A percentile compares a stretch with the other conserved stretches of the same genome.
Conservation (phyloP, 306 rosid species). For the Cicer cuneatum region DNA sequence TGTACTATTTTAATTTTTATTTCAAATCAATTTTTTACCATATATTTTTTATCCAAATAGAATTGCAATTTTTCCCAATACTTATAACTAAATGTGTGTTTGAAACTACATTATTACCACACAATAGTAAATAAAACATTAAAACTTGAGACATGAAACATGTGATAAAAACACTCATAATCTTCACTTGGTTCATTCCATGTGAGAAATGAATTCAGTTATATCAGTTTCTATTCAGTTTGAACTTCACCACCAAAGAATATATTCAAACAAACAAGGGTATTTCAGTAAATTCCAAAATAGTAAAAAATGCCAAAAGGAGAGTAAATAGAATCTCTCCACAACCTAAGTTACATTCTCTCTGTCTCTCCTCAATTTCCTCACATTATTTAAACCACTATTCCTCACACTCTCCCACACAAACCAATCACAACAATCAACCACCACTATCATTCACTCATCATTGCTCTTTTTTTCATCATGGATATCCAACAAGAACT, state of each 20-base stretch:
- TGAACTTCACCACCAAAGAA: not conserved
- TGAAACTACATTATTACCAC: no score
- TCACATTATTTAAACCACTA: not conserved
- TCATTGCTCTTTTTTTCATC: not conserved
- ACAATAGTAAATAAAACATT: no score
- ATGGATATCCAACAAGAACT: not conserved
- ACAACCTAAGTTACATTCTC: not conserved
- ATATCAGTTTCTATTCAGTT: no score
- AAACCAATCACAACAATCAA: not conserved
- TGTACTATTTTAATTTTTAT: no score
- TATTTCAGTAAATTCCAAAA: not conserved
- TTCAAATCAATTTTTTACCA: no score
- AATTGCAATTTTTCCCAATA: no score
- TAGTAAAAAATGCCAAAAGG: not conserved
- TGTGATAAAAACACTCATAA: no score
- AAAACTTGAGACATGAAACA: no score
- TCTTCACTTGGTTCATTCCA: not conserved
- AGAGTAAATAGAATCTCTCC: not conserved
- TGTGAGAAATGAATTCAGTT: no score
- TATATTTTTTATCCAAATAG: no score
- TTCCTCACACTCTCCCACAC: not conserved
- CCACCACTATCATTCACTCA: not conserved
- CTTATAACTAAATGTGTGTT: no score
- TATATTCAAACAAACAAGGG: no score
- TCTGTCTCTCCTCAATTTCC: not conserved